phyloP scores from a whole-genome alignment of 257 asterid genomes.

The Forsythia suspensa region DNA sequence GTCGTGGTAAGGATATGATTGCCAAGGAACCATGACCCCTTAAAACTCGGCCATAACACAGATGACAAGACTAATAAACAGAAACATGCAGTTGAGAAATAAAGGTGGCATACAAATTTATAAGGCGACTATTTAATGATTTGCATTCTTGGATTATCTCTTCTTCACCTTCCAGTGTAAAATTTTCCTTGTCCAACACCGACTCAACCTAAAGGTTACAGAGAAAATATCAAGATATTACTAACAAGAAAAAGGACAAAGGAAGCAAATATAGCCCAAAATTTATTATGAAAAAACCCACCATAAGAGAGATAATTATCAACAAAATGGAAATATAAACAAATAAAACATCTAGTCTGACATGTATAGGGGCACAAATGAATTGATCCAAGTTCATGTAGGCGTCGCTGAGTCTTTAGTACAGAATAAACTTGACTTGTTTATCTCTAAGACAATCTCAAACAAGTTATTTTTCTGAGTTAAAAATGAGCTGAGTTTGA shows the following conservation, averaged over 20 bases:
- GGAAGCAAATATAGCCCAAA: not conserved
- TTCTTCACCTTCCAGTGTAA: not conserved
- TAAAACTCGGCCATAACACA: not conserved
- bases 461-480: not conserved
- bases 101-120: conserved; percentile 3
- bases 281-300: not conserved
- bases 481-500: not conserved
- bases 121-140: not conserved
- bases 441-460: not conserved
- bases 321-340: not conserved
- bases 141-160: not conserved
- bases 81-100: conserved; percentile 18
- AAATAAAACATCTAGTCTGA: not conserved
- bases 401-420: not conserved
- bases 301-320: not conserved
- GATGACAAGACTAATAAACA: conserved; percentile 7
- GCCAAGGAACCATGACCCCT: not conserved
- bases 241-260: not conserved
- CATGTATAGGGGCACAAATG: not conserved
- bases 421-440: conserved; percentile 6
- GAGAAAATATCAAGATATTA: conserved; percentile 17
- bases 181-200: not conserved
- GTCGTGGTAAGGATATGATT: not conserved
- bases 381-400: not conserved
- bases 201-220: conserved; percentile 14